These are phyloP conservation scores for Bjerkandera adusta DNA, from an alignment of 1,284 basidiomycete species.

Conservation along the genomic window DNA sequence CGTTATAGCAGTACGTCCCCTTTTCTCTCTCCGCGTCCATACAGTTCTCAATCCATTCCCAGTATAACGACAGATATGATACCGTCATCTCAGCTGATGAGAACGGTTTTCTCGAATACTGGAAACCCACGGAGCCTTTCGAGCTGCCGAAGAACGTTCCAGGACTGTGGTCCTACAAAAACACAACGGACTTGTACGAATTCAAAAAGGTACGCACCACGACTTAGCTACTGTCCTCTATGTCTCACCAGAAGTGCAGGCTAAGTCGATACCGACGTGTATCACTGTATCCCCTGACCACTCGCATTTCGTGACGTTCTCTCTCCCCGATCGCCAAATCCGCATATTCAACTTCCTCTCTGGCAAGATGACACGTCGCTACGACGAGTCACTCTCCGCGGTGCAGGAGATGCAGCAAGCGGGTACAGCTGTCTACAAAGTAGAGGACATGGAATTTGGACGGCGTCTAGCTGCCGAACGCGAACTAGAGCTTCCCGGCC, in stretches of 20 bases:
- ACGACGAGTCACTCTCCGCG: constrained; percentile 91
- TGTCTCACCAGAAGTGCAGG: constrained; percentile 42
- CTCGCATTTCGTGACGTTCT: constrained; percentile 88
- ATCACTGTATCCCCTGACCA: constrained; percentile 89
- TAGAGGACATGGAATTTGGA: constrained; percentile 99
- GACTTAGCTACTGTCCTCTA: constrained; percentile 1
- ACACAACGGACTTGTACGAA: constrained; percentile 91
- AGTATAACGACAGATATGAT: constrained; percentile 92
- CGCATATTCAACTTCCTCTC: constrained; percentile 91
- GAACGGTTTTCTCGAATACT: constrained; percentile 95
- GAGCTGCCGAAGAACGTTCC: constrained; percentile 76
- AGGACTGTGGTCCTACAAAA: constrained; percentile 90
- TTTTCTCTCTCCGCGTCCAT: constrained; percentile 3
- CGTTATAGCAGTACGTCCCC: constrained; percentile 77
- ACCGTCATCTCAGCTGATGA: constrained; percentile 95
- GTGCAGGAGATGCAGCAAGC: constrained; percentile 98
- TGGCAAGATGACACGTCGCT: constrained; percentile 89
- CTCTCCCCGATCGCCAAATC: constrained; percentile 89
- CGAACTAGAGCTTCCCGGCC: constrained; percentile 81
- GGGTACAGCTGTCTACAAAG: constrained; percentile 84
- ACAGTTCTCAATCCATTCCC: constrained; percentile 9
- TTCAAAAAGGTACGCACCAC: constrained; percentile 90
- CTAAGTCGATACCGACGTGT: constrained; percentile 88
- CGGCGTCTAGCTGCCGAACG: constrained; percentile 88
- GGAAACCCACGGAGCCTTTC: constrained; percentile 88